phyloP scores from a whole-genome alignment of 768 basidiomycete species.

The Amanita jacksonii region DNA sequence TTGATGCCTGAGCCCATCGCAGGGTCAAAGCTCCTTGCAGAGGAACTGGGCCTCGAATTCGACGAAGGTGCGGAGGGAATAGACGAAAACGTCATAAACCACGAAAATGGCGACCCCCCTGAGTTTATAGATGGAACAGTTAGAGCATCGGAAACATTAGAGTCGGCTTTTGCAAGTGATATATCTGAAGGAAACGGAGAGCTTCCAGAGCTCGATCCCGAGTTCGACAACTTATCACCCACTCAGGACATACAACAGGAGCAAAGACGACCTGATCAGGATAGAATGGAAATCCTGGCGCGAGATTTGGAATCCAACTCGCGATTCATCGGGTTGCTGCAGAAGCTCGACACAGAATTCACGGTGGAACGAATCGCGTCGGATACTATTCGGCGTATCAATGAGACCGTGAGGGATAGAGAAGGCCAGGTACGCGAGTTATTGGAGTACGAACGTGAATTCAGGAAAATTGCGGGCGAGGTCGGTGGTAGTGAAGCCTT shows the following conservation, averaged over 20 bases:
- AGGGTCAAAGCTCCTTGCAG: conserved; percentile 69
- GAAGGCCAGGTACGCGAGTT: conserved; percentile 77
- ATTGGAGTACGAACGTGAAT: conserved; percentile 69
- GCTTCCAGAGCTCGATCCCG: conserved; percentile 32
- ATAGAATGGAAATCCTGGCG: conserved; percentile 66
- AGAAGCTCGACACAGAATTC: conserved; percentile 50
- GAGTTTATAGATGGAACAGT: conserved; percentile 36
- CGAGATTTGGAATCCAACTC: conserved; percentile 71
- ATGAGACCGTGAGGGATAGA: conserved; percentile 66
- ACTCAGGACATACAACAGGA: conserved; percentile 20
- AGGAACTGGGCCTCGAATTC: conserved; percentile 86
- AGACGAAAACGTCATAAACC: conserved; percentile 32
- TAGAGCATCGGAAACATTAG: conserved; percentile 13
- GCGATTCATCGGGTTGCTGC: conserved; percentile 64
- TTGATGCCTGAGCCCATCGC: conserved; percentile 80
- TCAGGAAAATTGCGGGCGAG: conserved; percentile 67
- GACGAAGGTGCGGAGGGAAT: conserved; percentile 83
- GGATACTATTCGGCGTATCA: conserved; percentile 67
- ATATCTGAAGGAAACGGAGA: conserved; percentile 21
- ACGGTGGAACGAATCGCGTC: conserved; percentile 63
- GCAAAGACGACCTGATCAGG: conserved; percentile 31
- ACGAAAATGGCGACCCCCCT: conserved; percentile 18
- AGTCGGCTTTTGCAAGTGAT: conserved; percentile 20
- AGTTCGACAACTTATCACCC: conserved; percentile 28
- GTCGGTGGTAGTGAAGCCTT: conserved; percentile 70